Percentiles rank a stretch among this genome's conserved stretches.
These are phyloP conservation scores for Pyrenula massariospora DNA, from an alignment of 495 filamentous ascomycete genomes.

Conservation along the genomic window DNA sequence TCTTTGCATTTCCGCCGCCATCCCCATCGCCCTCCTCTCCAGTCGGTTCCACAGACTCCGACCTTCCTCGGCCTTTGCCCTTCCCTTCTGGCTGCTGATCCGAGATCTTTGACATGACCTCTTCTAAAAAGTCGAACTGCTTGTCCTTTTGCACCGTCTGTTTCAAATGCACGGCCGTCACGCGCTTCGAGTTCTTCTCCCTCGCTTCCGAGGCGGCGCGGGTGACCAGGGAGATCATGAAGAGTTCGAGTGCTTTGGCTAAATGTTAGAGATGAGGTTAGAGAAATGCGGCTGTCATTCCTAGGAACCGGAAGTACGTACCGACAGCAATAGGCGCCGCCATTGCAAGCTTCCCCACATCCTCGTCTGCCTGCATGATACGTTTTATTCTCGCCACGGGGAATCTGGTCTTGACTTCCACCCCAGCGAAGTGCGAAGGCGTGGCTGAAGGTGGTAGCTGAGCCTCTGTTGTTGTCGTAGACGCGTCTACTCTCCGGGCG, in stretches of 20 bases:
- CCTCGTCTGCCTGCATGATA: constrained; percentile 99
- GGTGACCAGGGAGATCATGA: constrained; percentile 88
- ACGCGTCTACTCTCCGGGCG: constrained; percentile 13
- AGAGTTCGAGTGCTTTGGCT: constrained; percentile 88
- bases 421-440: constrained; percentile 19
- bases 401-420: constrained; percentile 89
- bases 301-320: constrained; percentile 27
- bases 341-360: constrained; percentile 97
- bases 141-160: constrained; percentile 74
- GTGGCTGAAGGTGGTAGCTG: constrained; percentile 12
- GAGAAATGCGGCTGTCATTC: constrained; percentile 3
- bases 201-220: constrained; percentile 76
- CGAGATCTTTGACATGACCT: constrained; percentile 81
- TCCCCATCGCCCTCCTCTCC: constrained; percentile 23
- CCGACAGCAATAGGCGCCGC: constrained; percentile 90
- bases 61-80: constrained; percentile 27
- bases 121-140: constrained; percentile 82
- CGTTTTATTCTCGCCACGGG: constrained; percentile 97
- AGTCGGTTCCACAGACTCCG: constrained; percentile 23
- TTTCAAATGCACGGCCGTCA: constrained; percentile 84
- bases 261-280: constrained; percentile 8
- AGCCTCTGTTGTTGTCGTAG: constrained; percentile 6
- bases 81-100: constrained; percentile 48
- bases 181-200: constrained; percentile 71
- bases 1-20: constrained; percentile 20